These are phyloP conservation scores for Calonectria multiphialidica DNA, from an alignment of 2,329 filamentous ascomycete species.

Conservation along the genomic window DNA sequence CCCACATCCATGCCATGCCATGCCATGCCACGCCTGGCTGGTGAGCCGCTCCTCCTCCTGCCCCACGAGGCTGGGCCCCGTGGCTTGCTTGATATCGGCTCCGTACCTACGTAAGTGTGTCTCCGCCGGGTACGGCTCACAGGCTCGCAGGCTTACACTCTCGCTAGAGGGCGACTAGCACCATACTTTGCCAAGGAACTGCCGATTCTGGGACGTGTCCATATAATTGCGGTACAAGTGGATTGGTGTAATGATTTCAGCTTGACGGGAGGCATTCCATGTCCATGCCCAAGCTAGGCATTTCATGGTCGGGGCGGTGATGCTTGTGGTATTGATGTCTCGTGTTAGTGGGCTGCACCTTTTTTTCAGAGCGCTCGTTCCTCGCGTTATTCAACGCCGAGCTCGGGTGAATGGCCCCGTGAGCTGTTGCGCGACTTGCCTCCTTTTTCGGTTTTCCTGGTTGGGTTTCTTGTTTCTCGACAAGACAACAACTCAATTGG, in stretches of 20 bases:
- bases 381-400: slow-evolving; percentile 42
- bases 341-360: slow-evolving; percentile 26
- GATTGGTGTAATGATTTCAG: slow-evolving; percentile 1
- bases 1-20: slow-evolving; percentile 12
- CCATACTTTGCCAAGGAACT: slow-evolving; percentile 31
- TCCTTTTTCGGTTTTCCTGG: neutral
- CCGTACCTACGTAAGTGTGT: slow-evolving; percentile 36
- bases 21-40: slow-evolving; percentile 13
- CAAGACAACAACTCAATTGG: slow-evolving; percentile 11
- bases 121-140: slow-evolving; percentile 12
- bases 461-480: neutral
- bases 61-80: slow-evolving; percentile 33
- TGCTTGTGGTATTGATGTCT: slow-evolving; percentile 8
- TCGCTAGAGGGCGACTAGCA: slow-evolving; percentile 14
- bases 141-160: slow-evolving; percentile 6
- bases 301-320: neutral
- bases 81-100: slow-evolving; percentile 39
- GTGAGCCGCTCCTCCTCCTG: slow-evolving; percentile 26
- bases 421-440: slow-evolving; percentile 1
- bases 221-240: neutral
- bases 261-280: neutral
- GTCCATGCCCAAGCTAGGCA: neutral
- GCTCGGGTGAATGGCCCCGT: slow-evolving; percentile 38
- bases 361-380: slow-evolving; percentile 28
- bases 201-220: slow-evolving; percentile 16